Percentiles rank a stretch among this genome's conserved stretches.
These are phyloP conservation scores for Triangularia verruculosa DNA, from an alignment of 2,329 filamentous ascomycete genomes.

Conservation along the genomic window DNA sequence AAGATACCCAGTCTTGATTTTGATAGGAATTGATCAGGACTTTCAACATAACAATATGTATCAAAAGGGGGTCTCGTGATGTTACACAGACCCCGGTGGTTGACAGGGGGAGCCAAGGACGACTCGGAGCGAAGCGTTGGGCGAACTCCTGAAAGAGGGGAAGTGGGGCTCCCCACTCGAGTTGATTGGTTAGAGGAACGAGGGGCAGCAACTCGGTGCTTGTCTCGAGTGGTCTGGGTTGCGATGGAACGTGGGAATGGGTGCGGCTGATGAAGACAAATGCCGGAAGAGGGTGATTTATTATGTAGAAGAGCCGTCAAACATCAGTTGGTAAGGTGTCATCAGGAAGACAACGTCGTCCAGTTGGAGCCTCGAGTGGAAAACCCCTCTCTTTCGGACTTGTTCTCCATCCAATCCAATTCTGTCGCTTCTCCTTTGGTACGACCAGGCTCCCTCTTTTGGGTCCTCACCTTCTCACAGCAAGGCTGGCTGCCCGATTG, in stretches of 20 bases:
- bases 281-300: neutral
- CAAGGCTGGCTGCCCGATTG: neutral
- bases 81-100: neutral
- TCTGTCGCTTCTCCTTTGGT: neutral
- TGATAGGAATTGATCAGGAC: neutral
- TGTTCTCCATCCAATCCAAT: neutral
- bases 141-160: neutral
- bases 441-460: neutral
- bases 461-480: neutral
- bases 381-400: neutral
- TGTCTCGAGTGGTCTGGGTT: neutral
- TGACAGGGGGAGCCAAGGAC: neutral
- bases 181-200: conserved; percentile 18
- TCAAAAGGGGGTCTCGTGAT: neutral
- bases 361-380: neutral
- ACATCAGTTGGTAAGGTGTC: neutral
- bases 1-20: conserved; percentile 16
- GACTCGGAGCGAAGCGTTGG: neutral
- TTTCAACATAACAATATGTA: neutral
- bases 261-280: neutral
- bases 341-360: neutral
- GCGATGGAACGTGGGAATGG: neutral
- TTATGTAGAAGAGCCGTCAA: neutral
- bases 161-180: conserved; percentile 3
- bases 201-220: conserved; percentile 12